Evolutionary conservation across 2,329 filamentous ascomycete species (phyloP).

Genomic region (Ophiostoma piceae): DNA sequence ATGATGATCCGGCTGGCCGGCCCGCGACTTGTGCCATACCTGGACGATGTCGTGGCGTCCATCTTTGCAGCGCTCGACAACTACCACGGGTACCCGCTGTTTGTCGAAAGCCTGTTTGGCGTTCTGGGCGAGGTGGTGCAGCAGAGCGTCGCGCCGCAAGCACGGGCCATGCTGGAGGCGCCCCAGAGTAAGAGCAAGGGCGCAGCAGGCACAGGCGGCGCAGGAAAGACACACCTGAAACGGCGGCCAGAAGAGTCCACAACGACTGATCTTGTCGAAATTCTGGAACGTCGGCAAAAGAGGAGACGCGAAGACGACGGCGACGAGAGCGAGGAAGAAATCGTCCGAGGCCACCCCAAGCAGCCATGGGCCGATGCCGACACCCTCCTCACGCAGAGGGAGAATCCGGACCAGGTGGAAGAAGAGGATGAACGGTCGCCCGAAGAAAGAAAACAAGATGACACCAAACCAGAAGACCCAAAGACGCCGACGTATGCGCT

Average conservation of each 20-base stretch:
- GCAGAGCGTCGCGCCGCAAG: constrained; percentile 63
- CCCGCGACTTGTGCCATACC: constrained; percentile 71
- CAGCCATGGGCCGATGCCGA: constrained; percentile 35
- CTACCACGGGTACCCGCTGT: constrained; percentile 83
- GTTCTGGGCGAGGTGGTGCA: constrained; percentile 79
- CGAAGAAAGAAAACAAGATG: constrained; percentile 30
- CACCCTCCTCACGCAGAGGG: constrained; percentile 28
- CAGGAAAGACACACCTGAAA: background rate
- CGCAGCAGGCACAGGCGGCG: background rate
- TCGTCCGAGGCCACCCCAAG: constrained; percentile 33
- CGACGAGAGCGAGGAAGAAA: constrained; percentile 29
- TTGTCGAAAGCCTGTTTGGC: constrained; percentile 80
- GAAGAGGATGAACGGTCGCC: constrained; percentile 37
- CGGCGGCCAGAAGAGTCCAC: background rate
- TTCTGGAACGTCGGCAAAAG: constrained; percentile 28
- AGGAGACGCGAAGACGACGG: constrained; percentile 30
- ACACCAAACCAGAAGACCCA: constrained; percentile 42
- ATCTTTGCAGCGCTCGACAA: constrained; percentile 92
- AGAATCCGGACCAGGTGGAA: constrained; percentile 27
- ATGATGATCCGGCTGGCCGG: constrained; percentile 94
- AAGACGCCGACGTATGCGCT: constrained; percentile 74
- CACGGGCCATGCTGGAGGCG: constrained; percentile 38
- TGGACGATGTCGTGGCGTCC: constrained; percentile 85
- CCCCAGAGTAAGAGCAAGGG: constrained; percentile 28
- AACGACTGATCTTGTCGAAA: constrained; percentile 19